Percentiles rank a stretch among this genome's conserved stretches.
Evolutionary conservation across 805 yeast species (phyloP).

Genomic region (Candida cerambycidarum): DNA sequence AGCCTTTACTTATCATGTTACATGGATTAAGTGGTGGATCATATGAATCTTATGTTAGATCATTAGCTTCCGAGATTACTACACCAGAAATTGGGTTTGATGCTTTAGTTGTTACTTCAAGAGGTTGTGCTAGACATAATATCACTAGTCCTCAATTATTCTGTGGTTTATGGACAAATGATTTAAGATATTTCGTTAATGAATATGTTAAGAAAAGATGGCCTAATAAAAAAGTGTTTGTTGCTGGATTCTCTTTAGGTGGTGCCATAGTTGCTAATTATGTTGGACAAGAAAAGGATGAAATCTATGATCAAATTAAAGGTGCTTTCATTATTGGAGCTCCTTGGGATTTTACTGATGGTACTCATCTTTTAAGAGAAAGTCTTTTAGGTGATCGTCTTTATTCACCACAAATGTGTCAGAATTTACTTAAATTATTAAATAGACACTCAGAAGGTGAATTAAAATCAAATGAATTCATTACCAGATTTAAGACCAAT

Average conservation of each 20-base stretch:
- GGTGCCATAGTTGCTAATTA: constrained; percentile 66
- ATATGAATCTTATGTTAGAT: constrained; percentile 69
- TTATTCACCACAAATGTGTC: constrained; percentile 45
- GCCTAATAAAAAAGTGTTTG: constrained; percentile 64
- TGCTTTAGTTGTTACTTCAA: constrained; percentile 60
- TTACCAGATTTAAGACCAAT: constrained; percentile 27
- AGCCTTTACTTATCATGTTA: constrained; percentile 59
- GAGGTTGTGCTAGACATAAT: constrained; percentile 79
- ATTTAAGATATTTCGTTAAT: constrained; percentile 58
- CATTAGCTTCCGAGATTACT: constrained; percentile 47
- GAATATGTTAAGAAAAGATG: constrained; percentile 48
- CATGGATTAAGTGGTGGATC: constrained; percentile 84
- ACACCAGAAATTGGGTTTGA: constrained; percentile 45
- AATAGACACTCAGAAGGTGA: constrained; percentile 30
- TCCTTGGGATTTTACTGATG: constrained; percentile 72
- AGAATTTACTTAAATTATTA: constrained; percentile 34
- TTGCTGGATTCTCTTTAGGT: constrained; percentile 73
- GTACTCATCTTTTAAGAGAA: constrained; percentile 47
- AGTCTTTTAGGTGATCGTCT: constrained; percentile 38
- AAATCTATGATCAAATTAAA: constrained; percentile 48
- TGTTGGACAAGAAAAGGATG: constrained; percentile 59
- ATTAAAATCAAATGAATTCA: constrained; percentile 21
- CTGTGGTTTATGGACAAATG: constrained; percentile 69
- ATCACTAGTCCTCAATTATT: constrained; percentile 67
- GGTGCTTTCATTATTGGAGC: constrained; percentile 62